Percentiles rank a stretch among this genome's conserved stretches.
These are phyloP conservation scores for Lactarius hatsudake DNA, from an alignment of 768 basidiomycete genomes.

Conservation along the genomic window DNA sequence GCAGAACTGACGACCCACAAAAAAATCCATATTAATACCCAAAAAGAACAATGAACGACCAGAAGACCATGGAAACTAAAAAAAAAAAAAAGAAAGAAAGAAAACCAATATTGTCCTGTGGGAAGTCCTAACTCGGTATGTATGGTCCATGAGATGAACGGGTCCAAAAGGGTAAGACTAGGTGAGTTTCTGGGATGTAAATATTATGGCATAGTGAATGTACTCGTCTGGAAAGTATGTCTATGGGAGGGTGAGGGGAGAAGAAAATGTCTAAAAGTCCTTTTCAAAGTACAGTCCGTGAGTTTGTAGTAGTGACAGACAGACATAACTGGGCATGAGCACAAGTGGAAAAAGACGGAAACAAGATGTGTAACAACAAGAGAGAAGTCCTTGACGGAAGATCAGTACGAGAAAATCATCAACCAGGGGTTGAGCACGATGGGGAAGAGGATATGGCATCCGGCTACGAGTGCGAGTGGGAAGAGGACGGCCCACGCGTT, in stretches of 20 bases:
- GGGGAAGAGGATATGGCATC: conserved; percentile 71
- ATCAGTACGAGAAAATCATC: conserved; percentile 72
- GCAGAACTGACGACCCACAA: background rate
- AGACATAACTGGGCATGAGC: background rate
- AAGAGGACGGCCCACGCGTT: conserved; percentile 70
- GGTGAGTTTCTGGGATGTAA: background rate
- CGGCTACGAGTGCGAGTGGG: conserved; percentile 65
- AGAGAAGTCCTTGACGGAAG: background rate
- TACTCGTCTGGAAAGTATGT: background rate
- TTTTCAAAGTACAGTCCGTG: conserved; percentile 7
- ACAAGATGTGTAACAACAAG: background rate
- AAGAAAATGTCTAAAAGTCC: background rate
- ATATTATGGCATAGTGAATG: background rate
- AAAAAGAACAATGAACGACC: background rate
- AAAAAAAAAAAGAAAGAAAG: too few species aligned
- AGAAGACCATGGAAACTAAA: background rate
- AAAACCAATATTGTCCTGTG: background rate
- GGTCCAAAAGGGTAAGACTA: background rate
- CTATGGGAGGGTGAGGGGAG: background rate
- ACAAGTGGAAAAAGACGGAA: background rate
- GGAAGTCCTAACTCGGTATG: background rate
- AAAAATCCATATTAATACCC: background rate
- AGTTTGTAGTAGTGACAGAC: background rate
- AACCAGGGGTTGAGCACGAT: conserved; percentile 90
- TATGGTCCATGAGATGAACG: background rate